Conservation (phyloP, 2,329 filamentous ascomycete genomes). For the Talaromyces atroroseus region DNA sequence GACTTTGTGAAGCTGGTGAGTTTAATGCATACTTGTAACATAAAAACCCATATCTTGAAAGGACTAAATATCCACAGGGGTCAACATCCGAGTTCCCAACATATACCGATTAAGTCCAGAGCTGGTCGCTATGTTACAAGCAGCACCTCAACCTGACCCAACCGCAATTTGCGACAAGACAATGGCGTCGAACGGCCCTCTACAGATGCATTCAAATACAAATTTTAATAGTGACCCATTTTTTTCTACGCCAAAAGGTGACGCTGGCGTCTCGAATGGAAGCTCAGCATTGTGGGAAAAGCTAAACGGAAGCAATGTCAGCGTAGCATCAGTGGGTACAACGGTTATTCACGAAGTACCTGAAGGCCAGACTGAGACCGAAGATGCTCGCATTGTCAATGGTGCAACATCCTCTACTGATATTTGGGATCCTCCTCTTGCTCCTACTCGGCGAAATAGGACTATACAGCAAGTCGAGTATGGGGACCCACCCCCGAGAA, state of each 20-base stretch:
- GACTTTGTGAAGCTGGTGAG: slow-evolving; percentile 70
- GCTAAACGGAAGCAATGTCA: slow-evolving; percentile 43
- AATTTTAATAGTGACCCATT: slow-evolving; percentile 42
- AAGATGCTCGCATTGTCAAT: slow-evolving; percentile 34
- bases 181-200: slow-evolving; percentile 24
- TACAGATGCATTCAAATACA: slow-evolving; percentile 34
- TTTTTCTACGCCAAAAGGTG: slow-evolving; percentile 29
- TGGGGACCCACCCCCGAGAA: slow-evolving; percentile 57
- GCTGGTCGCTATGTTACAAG: slow-evolving; percentile 48
- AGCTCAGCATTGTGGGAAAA: slow-evolving; percentile 47
- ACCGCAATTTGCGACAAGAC: slow-evolving; percentile 28
- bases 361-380: slow-evolving; percentile 43
- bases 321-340: slow-evolving; percentile 31
- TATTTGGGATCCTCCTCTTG: slow-evolving; percentile 40
- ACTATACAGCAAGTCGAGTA: slow-evolving; percentile 48
- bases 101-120: slow-evolving; percentile 74
- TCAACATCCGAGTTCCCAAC: slow-evolving; percentile 73
- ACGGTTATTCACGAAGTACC: slow-evolving; percentile 55
- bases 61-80: slow-evolving; percentile 48
- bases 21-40: background rate
- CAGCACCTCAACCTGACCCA: slow-evolving; percentile 28
- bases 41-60: background rate
- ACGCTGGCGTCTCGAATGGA: slow-evolving; percentile 29
- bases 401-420: slow-evolving; percentile 18
- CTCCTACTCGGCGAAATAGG: slow-evolving; percentile 47